Evolutionary conservation across 1,284 basidiomycete species (phyloP), one percentile per base, ranked within the genome.

Genomic region (Coniophora puteana): DNA sequence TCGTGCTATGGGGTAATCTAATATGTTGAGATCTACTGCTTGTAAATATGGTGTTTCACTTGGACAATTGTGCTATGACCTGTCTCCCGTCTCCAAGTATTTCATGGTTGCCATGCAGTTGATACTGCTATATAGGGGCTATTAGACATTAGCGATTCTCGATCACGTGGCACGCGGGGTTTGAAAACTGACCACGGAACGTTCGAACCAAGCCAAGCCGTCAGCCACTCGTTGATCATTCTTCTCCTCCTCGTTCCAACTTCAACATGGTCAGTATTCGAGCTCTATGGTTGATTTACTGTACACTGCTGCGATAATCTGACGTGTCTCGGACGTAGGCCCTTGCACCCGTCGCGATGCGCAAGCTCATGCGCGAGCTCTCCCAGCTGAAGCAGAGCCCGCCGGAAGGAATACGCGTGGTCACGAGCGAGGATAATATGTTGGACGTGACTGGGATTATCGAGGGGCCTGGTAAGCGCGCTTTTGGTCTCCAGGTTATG

Each of bases 401-500:
- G 32, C 88, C 87, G 12, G 92, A 94, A 59, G 92, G 91, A 16
- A 90, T 94, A 53, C 81, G 92, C 54, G 74, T 94, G 30, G 76
- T 83, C 39, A 80, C 87, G 3, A 85, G 71, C 44, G 92, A 94
- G 45, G 89, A 93, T 55, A 86, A 90, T 54, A 80, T 89, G 68
- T 63, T 89, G 21, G 89, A 94, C 63, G 69, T 91, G 28, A 82
- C 78, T 1, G 87, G 88, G 2, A 80, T 90, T 26, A 86, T 90
- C 21, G 74, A 86, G 55, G 87, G 87, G 0, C 87, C 87, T 48
- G 87, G 86, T 88, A 48, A 51, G 80, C 60, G 36, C 4, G 8
- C 43, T 41, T 38, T 34, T 39, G 38, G 36, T 7, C 39, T 46
- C 42, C 48, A 50, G 50, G 49, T 53, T 40, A 46, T 35, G 41